Evolutionary conservation across 1,139 yeast species (phyloP), one percentile per base, ranked within the genome.

Genomic region (Insectozyma bohioensis): DNA sequence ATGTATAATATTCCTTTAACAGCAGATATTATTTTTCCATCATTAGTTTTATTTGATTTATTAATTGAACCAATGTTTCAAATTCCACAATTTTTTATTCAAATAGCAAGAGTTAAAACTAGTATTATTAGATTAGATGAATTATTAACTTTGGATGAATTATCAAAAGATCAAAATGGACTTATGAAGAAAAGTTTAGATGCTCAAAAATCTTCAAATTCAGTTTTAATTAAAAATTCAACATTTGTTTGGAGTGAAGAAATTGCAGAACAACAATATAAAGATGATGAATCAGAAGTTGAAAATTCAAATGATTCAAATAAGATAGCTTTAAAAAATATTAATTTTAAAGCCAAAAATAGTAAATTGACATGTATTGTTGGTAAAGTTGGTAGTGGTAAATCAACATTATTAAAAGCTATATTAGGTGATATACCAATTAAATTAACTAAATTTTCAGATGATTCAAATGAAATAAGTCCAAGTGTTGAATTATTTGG

Each of bases 331-430:
- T 61, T 85, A 30, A 55, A 58, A 25, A 54, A 76, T 39, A 61
- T 83, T 25, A 51, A 67, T 38, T 77, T 82, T 39, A 45, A 48
- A 6, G 85, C 84, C 1, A 58, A 51, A 11, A 72, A 70, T 40
- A 84, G 86, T 8, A 71, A 73, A 31, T 61, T 85, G 30, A 68
- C 81, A 3, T 82, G 94, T 55, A 62, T 85, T 31, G 80, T 82
- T 23, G 95, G 95, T 9, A 68, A 72, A 43, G 92, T 85, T 17
- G 95, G 95, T 3, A 54, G 85, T 13, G 48, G 48, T 15, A 44
- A 44, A 26, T 37, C 48, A 4, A 37, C 46, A 9, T 61, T 85
- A 26, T 53, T 84, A 21, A 72, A 73, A 43, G 67, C 83, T 8
- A 47, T 84, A 4, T 55, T 82, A 17, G 88, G 90, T 4, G 83